phyloP scores from a whole-genome alignment of 345 rosid species.

The Lagerstroemia speciosa region DNA sequence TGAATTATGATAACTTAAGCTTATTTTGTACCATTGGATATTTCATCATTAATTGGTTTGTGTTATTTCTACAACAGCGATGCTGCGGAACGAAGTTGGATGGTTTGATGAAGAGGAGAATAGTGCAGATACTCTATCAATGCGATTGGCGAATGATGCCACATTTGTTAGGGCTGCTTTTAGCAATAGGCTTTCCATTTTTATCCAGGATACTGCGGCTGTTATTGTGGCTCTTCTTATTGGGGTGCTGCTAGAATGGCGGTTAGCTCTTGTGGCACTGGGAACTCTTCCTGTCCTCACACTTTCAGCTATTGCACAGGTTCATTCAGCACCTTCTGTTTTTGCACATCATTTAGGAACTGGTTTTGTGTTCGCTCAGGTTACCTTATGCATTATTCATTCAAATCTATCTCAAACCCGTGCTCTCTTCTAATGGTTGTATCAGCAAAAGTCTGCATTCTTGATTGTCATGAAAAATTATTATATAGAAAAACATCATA shows the following conservation, averaged over 20 bases:
- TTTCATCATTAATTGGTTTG: neutral
- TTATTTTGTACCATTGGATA: slow-evolving; percentile 6
- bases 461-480: neutral
- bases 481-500: neutral
- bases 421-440: neutral
- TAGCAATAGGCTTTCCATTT: slow-evolving; percentile 96
- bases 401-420: neutral
- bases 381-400: neutral
- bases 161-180: slow-evolving; percentile 98
- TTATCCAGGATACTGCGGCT: slow-evolving; percentile 94
- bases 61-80: slow-evolving; percentile 47
- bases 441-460: neutral
- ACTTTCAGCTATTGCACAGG: slow-evolving; percentile 96
- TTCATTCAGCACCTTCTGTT: slow-evolving; percentile 24
- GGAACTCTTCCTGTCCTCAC: slow-evolving; percentile 87
- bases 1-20: neutral
- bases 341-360: neutral
- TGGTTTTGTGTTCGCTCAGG: neutral
- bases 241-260: slow-evolving; percentile 86
- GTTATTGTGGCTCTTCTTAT: slow-evolving; percentile 81
- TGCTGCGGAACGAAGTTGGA: slow-evolving; percentile 97
- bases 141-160: slow-evolving; percentile 99
- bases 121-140: slow-evolving; percentile 88
- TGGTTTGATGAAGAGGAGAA: slow-evolving; percentile 99
- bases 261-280: slow-evolving; percentile 88